Base-by-base conservation (phyloP, 148 eudicot species). In the Arctostaphylos glauca region DNA sequence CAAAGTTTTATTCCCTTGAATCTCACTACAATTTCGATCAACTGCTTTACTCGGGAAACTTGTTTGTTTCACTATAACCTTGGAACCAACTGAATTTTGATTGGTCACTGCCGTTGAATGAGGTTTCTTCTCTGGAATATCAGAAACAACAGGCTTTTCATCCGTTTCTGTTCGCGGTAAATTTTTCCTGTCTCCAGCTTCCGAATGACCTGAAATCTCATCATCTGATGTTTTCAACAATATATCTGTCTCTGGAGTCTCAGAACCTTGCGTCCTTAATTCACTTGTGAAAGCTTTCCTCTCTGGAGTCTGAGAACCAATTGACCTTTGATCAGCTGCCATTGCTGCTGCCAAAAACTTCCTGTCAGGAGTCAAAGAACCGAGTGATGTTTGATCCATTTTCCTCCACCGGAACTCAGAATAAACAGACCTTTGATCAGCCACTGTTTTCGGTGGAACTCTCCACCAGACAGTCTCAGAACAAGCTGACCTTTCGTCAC, bases 401-500 rank as follows among this genome's bases (percentile, higher is more conserved):
- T 81, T 84, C 70, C 62, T 79, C 81, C 81, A 74, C 47, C 86
- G 85, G 58, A 78, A 78, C 77, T 76, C 88, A 9, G 91, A 85
- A 62, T 74, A 54, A 62, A 84, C 3, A 16, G 89, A 85, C 55
- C 23, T 82, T 41, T 58, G 85, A 41, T 84, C 76, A 1, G 56
- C 66, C 18, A 5, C 60, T 56, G 48, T 23, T 38, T 16, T 46
- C 44, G 74, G 13, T 5, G 31, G 67, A 15, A 46, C 18, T 68
- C 78, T 80, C 49, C 74, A 49, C 23, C 49, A 16, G 13, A 81
- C 84, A 8, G 77, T 75, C 82, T 87, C 91, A 3, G 91, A 89
- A 70, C 81, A 78, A 49, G 85, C 91, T 3, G 91, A 81, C 80
- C 89, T 85, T 25, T 59, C 38, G 75, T 89, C 91, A 3, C 18